These are phyloP conservation scores for Aspergillus conjunctus DNA, from an alignment of 495 filamentous ascomycete species.

Conservation along the genomic window DNA sequence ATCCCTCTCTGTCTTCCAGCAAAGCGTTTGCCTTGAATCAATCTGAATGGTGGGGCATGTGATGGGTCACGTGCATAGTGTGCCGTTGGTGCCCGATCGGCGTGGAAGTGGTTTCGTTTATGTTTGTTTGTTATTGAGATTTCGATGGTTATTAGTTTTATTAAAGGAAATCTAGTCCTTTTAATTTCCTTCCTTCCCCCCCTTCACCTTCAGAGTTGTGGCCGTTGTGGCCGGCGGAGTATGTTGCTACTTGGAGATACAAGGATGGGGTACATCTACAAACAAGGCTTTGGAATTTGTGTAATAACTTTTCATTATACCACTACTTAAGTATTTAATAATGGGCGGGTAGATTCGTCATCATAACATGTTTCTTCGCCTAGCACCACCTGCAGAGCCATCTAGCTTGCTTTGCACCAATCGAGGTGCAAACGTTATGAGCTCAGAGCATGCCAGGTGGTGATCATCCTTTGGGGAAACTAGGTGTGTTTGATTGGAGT, in stretches of 20 bases:
- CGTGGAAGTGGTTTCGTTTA: background rate
- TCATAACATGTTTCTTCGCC: conserved; percentile 27
- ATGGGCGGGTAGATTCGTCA: conserved; percentile 32
- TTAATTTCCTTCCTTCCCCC: too few relatives aligned
- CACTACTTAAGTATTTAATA: conserved; percentile 27
- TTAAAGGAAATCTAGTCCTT: too few relatives aligned
- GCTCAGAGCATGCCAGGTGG: conserved; percentile 14
- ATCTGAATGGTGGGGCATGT: conserved; percentile 24
- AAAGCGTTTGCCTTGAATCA: conserved; percentile 19
- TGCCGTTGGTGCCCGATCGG: conserved; percentile 21
- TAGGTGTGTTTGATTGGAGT: conserved; percentile 13
- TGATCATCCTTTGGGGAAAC: conserved; percentile 8
- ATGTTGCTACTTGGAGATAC: too few relatives aligned
- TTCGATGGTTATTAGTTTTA: too few relatives aligned
- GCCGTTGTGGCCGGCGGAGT: too few relatives aligned
- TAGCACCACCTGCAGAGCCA: conserved; percentile 1
- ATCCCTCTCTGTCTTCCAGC: conserved; percentile 4
- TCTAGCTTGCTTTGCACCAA: conserved; percentile 10
- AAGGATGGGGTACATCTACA: background rate
- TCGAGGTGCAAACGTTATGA: conserved; percentile 13
- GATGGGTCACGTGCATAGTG: conserved; percentile 20
- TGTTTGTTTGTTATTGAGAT: background rate
- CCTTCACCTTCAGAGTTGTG: too few relatives aligned
- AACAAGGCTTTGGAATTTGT: background rate
- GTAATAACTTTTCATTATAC: conserved; percentile 31